Evolutionary conservation across 495 filamentous ascomycete genomes (phyloP).

Genomic region (Jackrogersella minutella): DNA sequence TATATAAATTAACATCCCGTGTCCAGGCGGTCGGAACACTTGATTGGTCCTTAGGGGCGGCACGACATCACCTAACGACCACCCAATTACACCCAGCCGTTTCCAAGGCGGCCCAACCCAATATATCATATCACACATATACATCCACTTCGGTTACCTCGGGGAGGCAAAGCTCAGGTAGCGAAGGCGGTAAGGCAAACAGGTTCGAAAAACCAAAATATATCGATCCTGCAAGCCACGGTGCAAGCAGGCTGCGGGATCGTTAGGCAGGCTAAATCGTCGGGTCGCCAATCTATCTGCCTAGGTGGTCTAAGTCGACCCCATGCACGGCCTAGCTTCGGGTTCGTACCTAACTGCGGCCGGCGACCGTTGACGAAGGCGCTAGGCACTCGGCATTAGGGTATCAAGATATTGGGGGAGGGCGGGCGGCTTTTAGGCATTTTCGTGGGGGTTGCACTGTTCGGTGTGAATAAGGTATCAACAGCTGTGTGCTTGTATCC

Average conservation of each 20-base stretch:
- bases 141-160: background rate
- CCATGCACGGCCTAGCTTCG: slow-evolving; percentile 7
- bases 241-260: background rate
- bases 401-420: too few relatives aligned
- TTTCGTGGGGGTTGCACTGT: background rate
- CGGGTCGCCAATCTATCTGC: slow-evolving; percentile 10
- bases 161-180: background rate
- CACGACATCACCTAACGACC: background rate
- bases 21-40: background rate
- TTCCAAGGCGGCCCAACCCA: too few relatives aligned
- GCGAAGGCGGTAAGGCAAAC: background rate
- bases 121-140: too few relatives aligned
- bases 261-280: too few relatives aligned
- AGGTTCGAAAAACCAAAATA: too few relatives aligned
- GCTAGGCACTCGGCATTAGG: background rate
- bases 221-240: slow-evolving; percentile 4
- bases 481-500: background rate
- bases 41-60: background rate
- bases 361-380: background rate
- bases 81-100: background rate
- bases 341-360: slow-evolving; percentile 4
- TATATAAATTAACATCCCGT: background rate
- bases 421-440: background rate
- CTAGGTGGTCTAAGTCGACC: too few relatives aligned
- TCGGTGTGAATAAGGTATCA: background rate